Base-by-base conservation (phyloP, 2,329 filamentous ascomycete genomes). In the Diaporthe sp. region DNA sequence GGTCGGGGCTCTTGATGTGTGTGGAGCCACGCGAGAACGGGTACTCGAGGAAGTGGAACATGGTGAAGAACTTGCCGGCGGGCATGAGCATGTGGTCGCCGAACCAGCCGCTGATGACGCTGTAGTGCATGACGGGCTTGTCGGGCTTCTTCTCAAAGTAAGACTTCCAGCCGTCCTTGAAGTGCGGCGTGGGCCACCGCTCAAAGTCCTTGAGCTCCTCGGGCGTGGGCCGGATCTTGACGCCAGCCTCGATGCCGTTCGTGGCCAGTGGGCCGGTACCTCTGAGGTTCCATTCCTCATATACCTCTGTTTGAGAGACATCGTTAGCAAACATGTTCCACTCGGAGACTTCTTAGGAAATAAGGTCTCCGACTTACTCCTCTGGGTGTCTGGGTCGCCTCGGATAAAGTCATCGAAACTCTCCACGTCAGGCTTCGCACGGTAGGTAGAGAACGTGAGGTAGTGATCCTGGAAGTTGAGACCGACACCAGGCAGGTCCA, bases 111-210 rank as follows among this genome's bases (percentile, higher is more conserved):
- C 92, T 86, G 80, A 96, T 95, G 72, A 95, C 90, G 1, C 89
- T 93, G 84, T 96, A 96, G 81, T 96, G 94, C 94, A 96, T 96
- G 57, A 96, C 93, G 0, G 94, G 94, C 87, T 96, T 96, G 83
- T 96, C 93, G 1, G 93, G 93, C 86, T 95, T 95, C 81, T 96
- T 84, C 86, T 95, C 93, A 84, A 96, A 96, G 85, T 96, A 96
- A 71, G 89, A 92, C 79, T 96, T 91, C 93, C 93, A 96, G 3
- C 93, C 93, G 9, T 89, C 88, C 60, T 88, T 89, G 86, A 96
- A 96, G 71, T 95, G 91, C 15, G 91, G 90, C 64, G 91, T 94
- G 0, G 94, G 93, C 93, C 94, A 95, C 9, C 82, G 88, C 81
- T 93, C 91, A 83, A 95, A 93, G 79, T 91, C 86, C 68, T 88